Evolutionary conservation across 495 filamentous ascomycete genomes (phyloP), one percentile per base, ranked within the genome.

Genomic region (Lophiostoma macrostomum): DNA sequence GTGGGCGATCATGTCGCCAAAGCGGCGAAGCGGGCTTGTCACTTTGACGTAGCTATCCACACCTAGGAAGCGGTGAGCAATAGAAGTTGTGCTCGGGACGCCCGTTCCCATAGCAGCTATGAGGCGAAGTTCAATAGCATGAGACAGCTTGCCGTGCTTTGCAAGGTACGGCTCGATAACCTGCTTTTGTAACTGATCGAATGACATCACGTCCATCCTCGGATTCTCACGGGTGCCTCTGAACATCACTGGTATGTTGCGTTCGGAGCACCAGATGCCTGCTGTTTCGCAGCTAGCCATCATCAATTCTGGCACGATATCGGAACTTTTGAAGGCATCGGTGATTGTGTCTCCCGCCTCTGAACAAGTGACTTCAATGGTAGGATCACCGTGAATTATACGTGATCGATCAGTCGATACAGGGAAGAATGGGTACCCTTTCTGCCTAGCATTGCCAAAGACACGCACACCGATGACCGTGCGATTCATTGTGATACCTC

Each of bases 21-120:
- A 96, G 24, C 93, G 79, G 14, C 93, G 87, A 6, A 98, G 74
- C 2, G 93, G 93, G 56, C 84, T 90, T 1, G 93, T 97, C 31
- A 81, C 80, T 62, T 88, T 93, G 53, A 82, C 72, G 64, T 96
- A 95, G 30, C 80, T 72, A 37, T 82, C 71, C 4, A 86, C 56
- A 11, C 87, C 90, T 16, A 96, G 69, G 7, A 75, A 87, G 78
- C 14, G 72, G 76, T 34, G 79, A 67, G 0, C 83, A 78, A 29
- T 28, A 49, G 34, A 77, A 65, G 4, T 67, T 29, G 72, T 73
- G 50, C 71, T 79, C 11, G 77, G 75, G 40, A 73, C 73, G 46
- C 64, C 64, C 4, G 87, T 23, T 7, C 50, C 88, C 20, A 77
- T 41, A 8, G 80, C 69, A 14, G 61, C 46, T 22, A 76, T 29